phyloP scores from a whole-genome alignment of 2,329 filamentous ascomycete species.

The Penicillium concentricum region DNA sequence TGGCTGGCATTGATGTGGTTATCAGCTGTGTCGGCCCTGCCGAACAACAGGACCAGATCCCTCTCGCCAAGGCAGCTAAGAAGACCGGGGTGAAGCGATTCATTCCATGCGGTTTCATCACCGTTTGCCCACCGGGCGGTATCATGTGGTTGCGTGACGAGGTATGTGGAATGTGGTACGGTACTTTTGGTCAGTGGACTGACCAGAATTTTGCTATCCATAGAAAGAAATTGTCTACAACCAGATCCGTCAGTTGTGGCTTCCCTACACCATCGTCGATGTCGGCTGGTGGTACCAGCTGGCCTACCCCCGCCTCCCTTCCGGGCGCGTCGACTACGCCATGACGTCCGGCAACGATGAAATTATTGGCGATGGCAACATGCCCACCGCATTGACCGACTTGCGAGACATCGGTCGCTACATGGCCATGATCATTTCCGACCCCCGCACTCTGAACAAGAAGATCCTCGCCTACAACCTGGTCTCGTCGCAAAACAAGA shows the following conservation, averaged over 20 bases:
- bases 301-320: conserved; percentile 46
- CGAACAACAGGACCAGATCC: conserved; percentile 45
- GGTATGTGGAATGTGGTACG: conserved; percentile 23
- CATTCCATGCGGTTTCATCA: conserved; percentile 53
- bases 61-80: conserved; percentile 50
- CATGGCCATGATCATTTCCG: conserved; percentile 52
- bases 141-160: conserved; percentile 44
- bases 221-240: conserved; percentile 54
- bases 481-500: conserved; percentile 47
- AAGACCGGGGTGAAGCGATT: conserved; percentile 53
- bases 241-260: conserved; percentile 47
- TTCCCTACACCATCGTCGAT: conserved; percentile 59
- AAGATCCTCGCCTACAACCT: conserved; percentile 52
- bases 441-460: conserved; percentile 55
- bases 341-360: conserved; percentile 35
- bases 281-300: conserved; percentile 61
- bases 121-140: conserved; percentile 47
- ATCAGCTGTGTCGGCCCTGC: conserved; percentile 44
- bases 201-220: neutral
- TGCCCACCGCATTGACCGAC: conserved; percentile 48
- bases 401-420: conserved; percentile 55
- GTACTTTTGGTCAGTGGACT: conserved; percentile 2
- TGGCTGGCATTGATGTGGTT: conserved; percentile 48
- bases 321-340: conserved; percentile 48
- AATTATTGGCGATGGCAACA: conserved; percentile 50